These are phyloP conservation scores for Mortierella sp. DNA, from an alignment of 371 early-diverging fungal genomes.

Conservation along the genomic window DNA sequence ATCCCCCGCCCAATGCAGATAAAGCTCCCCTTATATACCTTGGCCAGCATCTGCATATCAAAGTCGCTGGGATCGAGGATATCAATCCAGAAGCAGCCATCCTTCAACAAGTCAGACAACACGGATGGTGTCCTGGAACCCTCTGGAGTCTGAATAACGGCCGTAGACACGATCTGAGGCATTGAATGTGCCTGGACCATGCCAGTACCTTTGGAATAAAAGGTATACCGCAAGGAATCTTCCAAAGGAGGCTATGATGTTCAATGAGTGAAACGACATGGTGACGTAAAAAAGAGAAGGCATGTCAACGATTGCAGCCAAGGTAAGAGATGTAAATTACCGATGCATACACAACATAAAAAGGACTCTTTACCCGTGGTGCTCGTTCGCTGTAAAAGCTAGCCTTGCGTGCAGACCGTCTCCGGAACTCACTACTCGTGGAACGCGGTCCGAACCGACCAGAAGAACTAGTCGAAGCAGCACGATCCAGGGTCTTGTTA, in stretches of 20 bases:
- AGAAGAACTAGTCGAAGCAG: constrained; percentile 30
- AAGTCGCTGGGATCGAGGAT: constrained; percentile 77
- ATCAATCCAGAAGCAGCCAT: constrained; percentile 88
- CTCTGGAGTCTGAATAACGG: constrained; percentile 6
- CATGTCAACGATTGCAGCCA: not conserved
- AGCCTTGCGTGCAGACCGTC: constrained; percentile 46
- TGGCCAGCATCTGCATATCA: constrained; percentile 76
- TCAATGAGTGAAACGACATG: not conserved
- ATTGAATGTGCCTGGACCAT: constrained; percentile 35
- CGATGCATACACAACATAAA: no score
- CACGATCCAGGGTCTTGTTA: constrained; percentile 8
- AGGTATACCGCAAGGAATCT: constrained; percentile 39
- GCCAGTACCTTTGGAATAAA: constrained; percentile 29
- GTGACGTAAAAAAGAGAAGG: not conserved
- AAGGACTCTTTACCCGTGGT: constrained; percentile 45
- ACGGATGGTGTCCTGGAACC: constrained; percentile 12
- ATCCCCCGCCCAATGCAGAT: no score
- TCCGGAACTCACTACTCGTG: constrained; percentile 19
- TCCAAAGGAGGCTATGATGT: constrained; percentile 30
- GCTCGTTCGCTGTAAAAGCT: constrained; percentile 52
- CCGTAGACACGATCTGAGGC: constrained; percentile 18
- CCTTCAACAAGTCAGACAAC: constrained; percentile 44
- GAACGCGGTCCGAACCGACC: not conserved
- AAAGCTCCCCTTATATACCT: constrained; percentile 37
- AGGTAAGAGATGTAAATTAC: no score